Evolutionary conservation across 2,329 filamentous ascomycete genomes (phyloP).

Genomic region (Colletotrichum sp.): DNA sequence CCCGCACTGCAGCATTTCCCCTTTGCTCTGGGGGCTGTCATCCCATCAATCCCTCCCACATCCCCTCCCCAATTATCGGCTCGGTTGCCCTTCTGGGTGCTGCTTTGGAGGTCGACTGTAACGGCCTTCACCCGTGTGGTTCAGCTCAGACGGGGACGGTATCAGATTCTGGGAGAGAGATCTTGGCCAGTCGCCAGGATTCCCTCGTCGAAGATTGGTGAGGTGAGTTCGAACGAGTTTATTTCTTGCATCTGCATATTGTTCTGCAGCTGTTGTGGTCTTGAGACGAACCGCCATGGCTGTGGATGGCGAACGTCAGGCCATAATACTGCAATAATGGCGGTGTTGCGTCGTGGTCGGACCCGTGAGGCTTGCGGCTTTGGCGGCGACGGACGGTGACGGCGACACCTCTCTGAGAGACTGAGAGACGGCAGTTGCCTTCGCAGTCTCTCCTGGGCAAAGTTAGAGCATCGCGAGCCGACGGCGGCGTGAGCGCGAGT

Average conservation of each 20-base stretch:
- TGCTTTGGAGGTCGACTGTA: neutral
- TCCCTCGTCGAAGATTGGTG: neutral
- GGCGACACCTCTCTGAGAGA: neutral
- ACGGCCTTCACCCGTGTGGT: neutral
- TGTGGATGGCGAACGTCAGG: neutral
- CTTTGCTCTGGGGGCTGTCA: neutral
- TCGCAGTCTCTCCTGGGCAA: neutral
- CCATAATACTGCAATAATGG: neutral
- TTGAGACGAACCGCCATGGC: slow-evolving; percentile 10
- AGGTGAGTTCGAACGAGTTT: slow-evolving; percentile 10
- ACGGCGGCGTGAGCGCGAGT: neutral
- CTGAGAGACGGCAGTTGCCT: neutral
- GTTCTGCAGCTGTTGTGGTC: neutral
- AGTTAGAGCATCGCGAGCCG: neutral
- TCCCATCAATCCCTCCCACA: neutral
- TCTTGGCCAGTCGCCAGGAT: slow-evolving; percentile 5
- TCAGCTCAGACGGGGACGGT: slow-evolving; percentile 14
- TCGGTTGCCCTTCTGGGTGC: neutral
- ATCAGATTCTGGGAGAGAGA: neutral
- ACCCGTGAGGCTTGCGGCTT: neutral
- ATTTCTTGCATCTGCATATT: slow-evolving; percentile 1
- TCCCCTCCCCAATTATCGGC: neutral
- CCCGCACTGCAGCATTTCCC: neutral
- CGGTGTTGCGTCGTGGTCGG: neutral
- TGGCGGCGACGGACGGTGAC: neutral